Conservation (phyloP, 1,284 basidiomycete genomes). For the Sporisorium sorghi region DNA sequence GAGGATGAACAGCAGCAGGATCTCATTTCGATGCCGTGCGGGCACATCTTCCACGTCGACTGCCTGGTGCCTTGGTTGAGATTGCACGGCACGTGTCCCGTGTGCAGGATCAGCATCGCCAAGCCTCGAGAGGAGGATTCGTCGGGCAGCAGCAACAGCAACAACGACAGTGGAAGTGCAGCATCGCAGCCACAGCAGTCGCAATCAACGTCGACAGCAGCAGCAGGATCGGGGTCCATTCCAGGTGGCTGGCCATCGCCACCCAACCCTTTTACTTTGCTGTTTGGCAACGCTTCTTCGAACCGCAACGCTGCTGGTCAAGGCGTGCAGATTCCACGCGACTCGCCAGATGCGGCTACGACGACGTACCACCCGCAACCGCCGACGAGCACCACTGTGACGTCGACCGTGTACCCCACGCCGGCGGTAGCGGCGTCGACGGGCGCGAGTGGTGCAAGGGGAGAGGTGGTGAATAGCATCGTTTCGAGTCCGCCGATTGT, state of each 20-base stretch:
- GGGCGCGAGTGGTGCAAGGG: neutral
- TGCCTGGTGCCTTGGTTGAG: conserved; percentile 63
- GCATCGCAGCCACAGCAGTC: neutral
- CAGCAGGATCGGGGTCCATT: neutral
- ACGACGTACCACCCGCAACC: conserved; percentile 28
- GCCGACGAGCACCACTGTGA: conserved; percentile 31
- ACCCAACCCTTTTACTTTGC: conserved; percentile 26
- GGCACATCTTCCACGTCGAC: conserved; percentile 60
- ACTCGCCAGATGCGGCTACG: conserved; percentile 10
- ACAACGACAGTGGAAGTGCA: neutral
- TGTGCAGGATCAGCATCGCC: conserved; percentile 55
- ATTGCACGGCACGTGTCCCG: conserved; percentile 60
- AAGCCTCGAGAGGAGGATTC: conserved; percentile 18
- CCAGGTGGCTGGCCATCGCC: conserved; percentile 34
- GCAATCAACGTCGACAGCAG: neutral
- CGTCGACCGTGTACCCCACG: conserved; percentile 25
- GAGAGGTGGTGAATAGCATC: conserved; percentile 32
- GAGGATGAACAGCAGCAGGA: conserved; percentile 43
- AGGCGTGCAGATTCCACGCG: conserved; percentile 11
- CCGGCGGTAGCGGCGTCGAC: neutral
- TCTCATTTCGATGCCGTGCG: conserved; percentile 58
- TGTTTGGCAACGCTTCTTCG: conserved; percentile 15
- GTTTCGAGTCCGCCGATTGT: conserved; percentile 43
- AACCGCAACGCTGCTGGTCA: too few relatives aligned
- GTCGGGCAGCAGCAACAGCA: conserved; percentile 1